Conservation (phyloP, 2,329 filamentous ascomycete species). For the Fusarium lyarnte region DNA sequence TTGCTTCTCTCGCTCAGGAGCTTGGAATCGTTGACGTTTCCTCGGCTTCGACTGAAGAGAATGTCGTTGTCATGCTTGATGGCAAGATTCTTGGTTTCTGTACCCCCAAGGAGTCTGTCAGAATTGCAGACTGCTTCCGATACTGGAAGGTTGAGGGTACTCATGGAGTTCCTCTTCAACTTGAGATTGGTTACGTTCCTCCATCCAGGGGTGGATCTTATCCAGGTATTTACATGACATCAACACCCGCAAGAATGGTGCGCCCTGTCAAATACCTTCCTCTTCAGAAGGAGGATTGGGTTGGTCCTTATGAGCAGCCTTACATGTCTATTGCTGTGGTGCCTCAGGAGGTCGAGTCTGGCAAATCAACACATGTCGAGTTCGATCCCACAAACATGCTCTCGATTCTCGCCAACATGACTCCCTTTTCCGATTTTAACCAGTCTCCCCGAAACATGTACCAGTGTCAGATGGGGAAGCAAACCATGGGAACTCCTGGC, state of each 20-base stretch:
- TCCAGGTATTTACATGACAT: conserved; percentile 94
- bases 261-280: conserved; percentile 92
- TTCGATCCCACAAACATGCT: conserved; percentile 95
- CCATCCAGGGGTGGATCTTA: conserved; percentile 92
- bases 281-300: conserved; percentile 83
- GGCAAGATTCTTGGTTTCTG: conserved; percentile 92
- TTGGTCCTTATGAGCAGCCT: conserved; percentile 94
- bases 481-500: conserved; percentile 97
- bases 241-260: conserved; percentile 85
- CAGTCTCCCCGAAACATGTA: conserved; percentile 99
- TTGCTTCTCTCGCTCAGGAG: conserved; percentile 79
- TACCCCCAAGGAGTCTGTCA: conserved; percentile 80
- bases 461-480: conserved; percentile 99
- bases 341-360: conserved; percentile 87
- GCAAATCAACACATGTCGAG: conserved; percentile 92
- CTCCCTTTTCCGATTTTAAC: conserved; percentile 98
- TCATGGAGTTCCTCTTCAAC: conserved; percentile 79
- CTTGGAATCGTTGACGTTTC: conserved; percentile 82
- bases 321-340: conserved; percentile 98
- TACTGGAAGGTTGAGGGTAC: conserved; percentile 95
- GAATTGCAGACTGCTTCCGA: conserved; percentile 85
- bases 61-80: conserved; percentile 89
- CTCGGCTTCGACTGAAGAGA: conserved; percentile 82
- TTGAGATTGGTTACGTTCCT: conserved; percentile 93
- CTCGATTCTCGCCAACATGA: conserved; percentile 98